A percentile compares a stretch with the other conserved stretches of the same genome.
phyloP scores from a whole-genome alignment of 2,329 filamentous ascomycete genomes.

The Exophiala oligosperma region DNA sequence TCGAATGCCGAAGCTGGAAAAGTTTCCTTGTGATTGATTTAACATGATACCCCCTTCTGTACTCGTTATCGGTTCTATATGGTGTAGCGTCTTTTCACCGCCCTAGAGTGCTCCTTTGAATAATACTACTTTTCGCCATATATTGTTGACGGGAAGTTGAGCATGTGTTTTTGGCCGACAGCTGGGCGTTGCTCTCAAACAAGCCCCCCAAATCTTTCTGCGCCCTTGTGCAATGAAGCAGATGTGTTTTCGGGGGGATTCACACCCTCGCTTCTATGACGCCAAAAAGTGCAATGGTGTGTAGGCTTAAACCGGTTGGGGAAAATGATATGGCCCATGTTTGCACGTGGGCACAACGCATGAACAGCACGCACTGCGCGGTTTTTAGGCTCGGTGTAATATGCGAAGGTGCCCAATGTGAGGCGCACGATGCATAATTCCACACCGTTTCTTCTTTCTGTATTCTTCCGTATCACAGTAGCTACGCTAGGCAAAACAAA shows the following conservation, averaged over 20 bases:
- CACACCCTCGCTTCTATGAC: too few relatives aligned
- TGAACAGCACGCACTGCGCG: slow-evolving; percentile 3
- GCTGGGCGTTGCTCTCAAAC: too few relatives aligned
- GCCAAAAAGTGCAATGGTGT: too few relatives aligned
- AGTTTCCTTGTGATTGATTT: background rate
- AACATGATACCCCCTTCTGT: background rate
- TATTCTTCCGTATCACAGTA: background rate
- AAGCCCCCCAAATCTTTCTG: too few relatives aligned
- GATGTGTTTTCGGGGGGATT: too few relatives aligned
- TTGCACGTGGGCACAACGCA: slow-evolving; percentile 10
- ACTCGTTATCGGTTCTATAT: background rate
- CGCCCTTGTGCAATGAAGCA: too few relatives aligned
- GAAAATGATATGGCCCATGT: background rate
- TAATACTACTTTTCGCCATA: background rate
- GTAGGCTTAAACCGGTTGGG: background rate
- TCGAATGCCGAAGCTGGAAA: too few relatives aligned
- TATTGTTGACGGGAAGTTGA: too few relatives aligned
- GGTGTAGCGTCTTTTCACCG: background rate
- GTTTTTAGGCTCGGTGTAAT: background rate
- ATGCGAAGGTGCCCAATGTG: slow-evolving; percentile 26
- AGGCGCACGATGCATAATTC: slow-evolving; percentile 7
- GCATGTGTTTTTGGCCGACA: too few relatives aligned
- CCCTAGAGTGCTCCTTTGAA: background rate
- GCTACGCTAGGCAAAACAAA: background rate
- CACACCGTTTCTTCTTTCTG: background rate